These are phyloP conservation scores for Plasmodium adleri DNA, from an alignment of 169 alveolate species.

Conservation along the genomic window DNA sequence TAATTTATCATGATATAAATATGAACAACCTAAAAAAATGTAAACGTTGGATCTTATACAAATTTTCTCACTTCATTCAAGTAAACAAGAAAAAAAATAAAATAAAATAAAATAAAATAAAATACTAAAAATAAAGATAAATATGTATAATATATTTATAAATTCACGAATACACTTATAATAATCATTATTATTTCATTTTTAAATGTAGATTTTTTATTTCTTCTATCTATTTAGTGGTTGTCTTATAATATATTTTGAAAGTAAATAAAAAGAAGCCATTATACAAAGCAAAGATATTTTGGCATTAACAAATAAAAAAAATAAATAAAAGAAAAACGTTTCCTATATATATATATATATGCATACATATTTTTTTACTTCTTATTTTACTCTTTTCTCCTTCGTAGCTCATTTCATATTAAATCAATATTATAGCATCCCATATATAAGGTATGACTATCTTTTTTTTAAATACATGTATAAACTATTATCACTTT, in stretches of 20 bases:
- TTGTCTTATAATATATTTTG: slow-evolving; percentile 33
- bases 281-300: neutral
- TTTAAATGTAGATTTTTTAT: slow-evolving; percentile 38
- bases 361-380: neutral
- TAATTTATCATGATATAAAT: neutral
- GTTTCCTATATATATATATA: neutral
- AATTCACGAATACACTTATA: no score
- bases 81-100: neutral
- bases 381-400: neutral
- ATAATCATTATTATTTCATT: no score
- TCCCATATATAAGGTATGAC: slow-evolving; percentile 18
- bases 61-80: slow-evolving; percentile 19
- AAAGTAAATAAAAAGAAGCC: slow-evolving; percentile 38
- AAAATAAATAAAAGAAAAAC: neutral
- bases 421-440: slow-evolving; percentile 17
- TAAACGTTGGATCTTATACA: slow-evolving; percentile 13
- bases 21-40: slow-evolving; percentile 26
- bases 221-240: slow-evolving; percentile 56
- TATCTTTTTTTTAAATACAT: neutral
- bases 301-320: neutral
- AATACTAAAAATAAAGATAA: no score
- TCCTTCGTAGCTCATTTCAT: slow-evolving; percentile 25
- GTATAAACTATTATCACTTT: no score
- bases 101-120: no score
- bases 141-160: no score